Conservation (phyloP, 305 asterid species). For the Petunia hybrid region DNA sequence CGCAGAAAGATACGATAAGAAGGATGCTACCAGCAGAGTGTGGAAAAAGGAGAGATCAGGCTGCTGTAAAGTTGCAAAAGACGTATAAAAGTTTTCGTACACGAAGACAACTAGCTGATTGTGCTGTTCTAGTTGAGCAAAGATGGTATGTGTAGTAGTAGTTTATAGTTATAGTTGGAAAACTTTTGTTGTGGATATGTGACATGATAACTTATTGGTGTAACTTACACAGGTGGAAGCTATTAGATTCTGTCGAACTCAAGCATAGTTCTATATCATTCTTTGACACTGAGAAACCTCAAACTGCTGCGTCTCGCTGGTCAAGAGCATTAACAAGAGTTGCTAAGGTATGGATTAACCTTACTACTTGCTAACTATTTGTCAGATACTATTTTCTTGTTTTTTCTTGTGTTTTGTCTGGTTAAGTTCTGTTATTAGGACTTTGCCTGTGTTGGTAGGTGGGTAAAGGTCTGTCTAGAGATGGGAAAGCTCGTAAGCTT, state of each 20-base stretch:
- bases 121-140: conserved; percentile 90
- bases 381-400: not conserved
- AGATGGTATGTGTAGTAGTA: conserved; percentile 63
- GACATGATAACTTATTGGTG: conserved; percentile 1
- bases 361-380: not conserved
- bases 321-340: conserved; percentile 76
- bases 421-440: not conserved
- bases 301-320: conserved; percentile 88
- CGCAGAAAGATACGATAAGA: conserved; percentile 19
- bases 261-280: conserved; percentile 72
- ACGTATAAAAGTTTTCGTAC: conserved; percentile 91
- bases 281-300: conserved; percentile 80
- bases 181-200: not conserved
- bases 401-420: too few relatives aligned
- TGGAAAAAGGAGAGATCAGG: conserved; percentile 50
- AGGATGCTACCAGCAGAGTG: conserved; percentile 31
- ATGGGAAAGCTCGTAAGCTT: conserved; percentile 85
- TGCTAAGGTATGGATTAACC: conserved; percentile 59
- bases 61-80: conserved; percentile 82
- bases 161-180: not conserved
- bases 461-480: conserved; percentile 88
- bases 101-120: conserved; percentile 88
- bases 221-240: conserved; percentile 78
- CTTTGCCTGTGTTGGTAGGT: conserved; percentile 49
- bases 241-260: conserved; percentile 83